A percentile compares a stretch with the other conserved stretches of the same genome.
Conservation (phyloP, 257 asterid genomes). For the Anisodus acutangulus region DNA sequence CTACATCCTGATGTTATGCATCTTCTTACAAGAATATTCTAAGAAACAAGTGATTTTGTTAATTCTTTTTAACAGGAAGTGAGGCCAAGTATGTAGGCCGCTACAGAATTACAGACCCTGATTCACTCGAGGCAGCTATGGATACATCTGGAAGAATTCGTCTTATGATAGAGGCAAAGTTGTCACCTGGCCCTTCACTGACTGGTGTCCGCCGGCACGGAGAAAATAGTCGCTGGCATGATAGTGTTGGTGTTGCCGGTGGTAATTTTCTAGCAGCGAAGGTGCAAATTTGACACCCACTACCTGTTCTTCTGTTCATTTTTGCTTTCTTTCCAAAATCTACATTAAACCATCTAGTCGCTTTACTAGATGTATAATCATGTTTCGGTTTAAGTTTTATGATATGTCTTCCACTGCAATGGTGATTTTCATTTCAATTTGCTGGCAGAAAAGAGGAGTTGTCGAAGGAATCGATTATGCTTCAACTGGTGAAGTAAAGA, state of each 20-base stretch:
- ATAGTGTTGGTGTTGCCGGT: conserved; percentile 80
- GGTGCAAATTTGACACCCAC: conserved; percentile 48
- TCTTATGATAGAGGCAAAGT: conserved; percentile 78
- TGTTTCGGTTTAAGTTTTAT: background rate
- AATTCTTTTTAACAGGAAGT: conserved; percentile 55
- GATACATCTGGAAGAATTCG: conserved; percentile 88
- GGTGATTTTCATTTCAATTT: conserved; percentile 22
- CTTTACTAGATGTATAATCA: background rate
- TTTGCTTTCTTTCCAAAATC: background rate
- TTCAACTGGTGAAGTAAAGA: conserved; percentile 95
- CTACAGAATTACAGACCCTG: conserved; percentile 90
- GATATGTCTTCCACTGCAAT: conserved; percentile 14
- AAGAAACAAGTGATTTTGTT: background rate
- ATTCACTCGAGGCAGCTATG: conserved; percentile 85
- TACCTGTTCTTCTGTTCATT: conserved; percentile 9
- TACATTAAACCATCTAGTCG: background rate
- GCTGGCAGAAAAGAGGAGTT: conserved; percentile 86
- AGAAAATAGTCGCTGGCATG: conserved; percentile 74
- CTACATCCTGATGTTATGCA: background rate
- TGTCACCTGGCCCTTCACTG: conserved; percentile 95
- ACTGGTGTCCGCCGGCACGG: conserved; percentile 87
- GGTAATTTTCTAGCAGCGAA: conserved; percentile 92
- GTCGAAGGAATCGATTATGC: conserved; percentile 83
- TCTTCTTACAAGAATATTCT: conserved; percentile 22
- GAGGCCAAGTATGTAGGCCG: conserved; percentile 88